Evolutionary conservation across 768 basidiomycete species (phyloP).

Genomic region (Galerina marginata): DNA sequence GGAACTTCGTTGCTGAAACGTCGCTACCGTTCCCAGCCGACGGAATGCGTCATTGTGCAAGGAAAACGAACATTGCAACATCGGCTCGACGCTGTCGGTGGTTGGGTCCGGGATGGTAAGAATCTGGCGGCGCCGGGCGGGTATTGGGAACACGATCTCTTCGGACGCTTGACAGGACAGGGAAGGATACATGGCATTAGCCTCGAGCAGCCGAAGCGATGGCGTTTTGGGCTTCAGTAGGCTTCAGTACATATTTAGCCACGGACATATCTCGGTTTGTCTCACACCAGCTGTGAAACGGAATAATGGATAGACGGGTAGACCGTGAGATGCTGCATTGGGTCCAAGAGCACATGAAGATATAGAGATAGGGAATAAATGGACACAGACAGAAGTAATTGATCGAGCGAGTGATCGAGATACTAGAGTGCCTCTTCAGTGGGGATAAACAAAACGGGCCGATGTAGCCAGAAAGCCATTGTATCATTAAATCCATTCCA

Average conservation of each 20-base stretch:
- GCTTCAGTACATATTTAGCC: slow-evolving; percentile 11
- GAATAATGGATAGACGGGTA: slow-evolving; percentile 17
- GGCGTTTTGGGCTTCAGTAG: neutral
- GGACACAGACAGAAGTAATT: slow-evolving; percentile 8
- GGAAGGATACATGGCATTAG: slow-evolving; percentile 23
- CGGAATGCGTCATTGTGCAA: neutral
- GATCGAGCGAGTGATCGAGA: slow-evolving; percentile 17
- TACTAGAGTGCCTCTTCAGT: slow-evolving; percentile 5
- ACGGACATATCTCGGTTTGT: slow-evolving; percentile 27
- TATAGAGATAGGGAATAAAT: slow-evolving; percentile 9
- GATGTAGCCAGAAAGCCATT: slow-evolving; percentile 17
- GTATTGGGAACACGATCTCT: slow-evolving; percentile 19
- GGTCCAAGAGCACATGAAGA: slow-evolving; percentile 13
- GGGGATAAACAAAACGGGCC: slow-evolving; percentile 9
- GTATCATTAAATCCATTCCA: too few relatives aligned
- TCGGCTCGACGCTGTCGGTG: slow-evolving; percentile 2
- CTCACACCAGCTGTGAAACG: slow-evolving; percentile 25
- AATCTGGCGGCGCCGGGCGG: slow-evolving; percentile 12
- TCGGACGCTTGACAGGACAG: slow-evolving; percentile 18
- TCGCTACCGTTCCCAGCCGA: neutral
- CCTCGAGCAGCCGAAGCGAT: slow-evolving; percentile 5
- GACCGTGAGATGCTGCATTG: slow-evolving; percentile 19
- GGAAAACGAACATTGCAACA: neutral
- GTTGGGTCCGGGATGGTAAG: neutral
- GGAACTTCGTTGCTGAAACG: too few relatives aligned